These are phyloP conservation scores for Monotropa hypopitys DNA, from an alignment of 179 eudicot species.

Conservation along the genomic window DNA sequence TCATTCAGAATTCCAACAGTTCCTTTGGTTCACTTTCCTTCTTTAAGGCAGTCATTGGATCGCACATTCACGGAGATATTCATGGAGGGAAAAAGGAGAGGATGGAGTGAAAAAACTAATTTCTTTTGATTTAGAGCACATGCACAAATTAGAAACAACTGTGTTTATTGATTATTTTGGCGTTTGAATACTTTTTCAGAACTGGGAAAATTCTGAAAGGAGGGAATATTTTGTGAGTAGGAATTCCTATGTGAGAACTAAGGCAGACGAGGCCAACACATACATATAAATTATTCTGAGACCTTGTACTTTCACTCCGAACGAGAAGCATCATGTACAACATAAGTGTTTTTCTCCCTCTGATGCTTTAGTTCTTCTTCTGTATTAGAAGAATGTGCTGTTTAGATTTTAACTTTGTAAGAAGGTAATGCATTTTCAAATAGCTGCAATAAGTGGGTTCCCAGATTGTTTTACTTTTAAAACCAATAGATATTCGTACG, in stretches of 20 bases:
- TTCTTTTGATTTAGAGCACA: not conserved
- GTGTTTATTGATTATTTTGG: not conserved
- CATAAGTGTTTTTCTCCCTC: no score
- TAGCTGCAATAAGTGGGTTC: not conserved
- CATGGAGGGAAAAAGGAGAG: not conserved
- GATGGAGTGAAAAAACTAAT: not conserved
- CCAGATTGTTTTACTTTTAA: not conserved
- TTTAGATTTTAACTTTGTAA: no score
- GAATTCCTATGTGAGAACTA: not conserved
- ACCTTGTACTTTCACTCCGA: not conserved
- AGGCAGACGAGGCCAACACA: not conserved
- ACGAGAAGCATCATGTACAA: not conserved
- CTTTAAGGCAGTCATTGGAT: no score
- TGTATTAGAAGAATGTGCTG: not conserved
- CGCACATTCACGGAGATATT: no score
- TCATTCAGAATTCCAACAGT: no score
- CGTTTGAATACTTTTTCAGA: not conserved
- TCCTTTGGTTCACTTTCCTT: no score
- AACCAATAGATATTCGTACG: not conserved
- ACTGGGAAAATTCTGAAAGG: not conserved
- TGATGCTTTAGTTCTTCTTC: not conserved
- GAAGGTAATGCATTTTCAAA: not conserved
- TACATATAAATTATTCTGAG: not conserved
- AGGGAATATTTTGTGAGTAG: not conserved
- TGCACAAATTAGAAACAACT: not conserved